Evolutionary conservation across 1,284 basidiomycete genomes (phyloP), one percentile per base, ranked within the genome.

Genomic region (Papiliotrema nemorosa): DNA sequence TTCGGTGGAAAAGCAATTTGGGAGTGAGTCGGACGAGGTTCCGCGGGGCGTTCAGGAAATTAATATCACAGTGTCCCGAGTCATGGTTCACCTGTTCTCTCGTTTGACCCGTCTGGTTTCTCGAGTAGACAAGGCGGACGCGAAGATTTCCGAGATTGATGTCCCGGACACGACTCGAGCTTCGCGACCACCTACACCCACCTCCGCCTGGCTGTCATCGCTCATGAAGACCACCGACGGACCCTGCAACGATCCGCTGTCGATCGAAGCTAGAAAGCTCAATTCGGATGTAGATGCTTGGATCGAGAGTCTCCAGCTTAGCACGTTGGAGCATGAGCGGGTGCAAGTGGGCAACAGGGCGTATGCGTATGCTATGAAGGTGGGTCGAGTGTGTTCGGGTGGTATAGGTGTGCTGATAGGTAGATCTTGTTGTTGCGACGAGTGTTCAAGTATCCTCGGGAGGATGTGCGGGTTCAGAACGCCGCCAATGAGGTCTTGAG

Each of bases 1-100:
- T 70, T 70, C 75, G 51, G 75, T 78, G 25, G 80, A 81, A 63
- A 78, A 74, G 60, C 75, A 77, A 50, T 78, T 79, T 61, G 80
- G 78, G 52, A 75, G 67, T 69, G 44, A 76, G 65, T 77, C 64
- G n/a, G n/a, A n/a, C n/a, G n/a, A n/a, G n/a, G n/a, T n/a, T n/a
- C n/a, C n/a, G n/a, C n/a, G n/a, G n/a, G n/a, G n/a, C n/a, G n/a
- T 41, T 25, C 47, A 6, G 14, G 14, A 33, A 12, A 29, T 34
- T 27, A 31, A 29, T 7, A n/a, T 26, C 9, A 2, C 50, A 66
- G 66, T 74, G 65, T 67, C 66, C n/a, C 63, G 66, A 38, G 61
- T 65, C 35, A 72, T 72, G 66, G 68, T 72, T 3, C 64, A 68
- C 45, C 63, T 74, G 18, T 67, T 72, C 31, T 55, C 58, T 5